These are phyloP conservation scores for Pseudocercospora vitis DNA, from an alignment of 2,329 filamentous ascomycete species.

Conservation along the genomic window DNA sequence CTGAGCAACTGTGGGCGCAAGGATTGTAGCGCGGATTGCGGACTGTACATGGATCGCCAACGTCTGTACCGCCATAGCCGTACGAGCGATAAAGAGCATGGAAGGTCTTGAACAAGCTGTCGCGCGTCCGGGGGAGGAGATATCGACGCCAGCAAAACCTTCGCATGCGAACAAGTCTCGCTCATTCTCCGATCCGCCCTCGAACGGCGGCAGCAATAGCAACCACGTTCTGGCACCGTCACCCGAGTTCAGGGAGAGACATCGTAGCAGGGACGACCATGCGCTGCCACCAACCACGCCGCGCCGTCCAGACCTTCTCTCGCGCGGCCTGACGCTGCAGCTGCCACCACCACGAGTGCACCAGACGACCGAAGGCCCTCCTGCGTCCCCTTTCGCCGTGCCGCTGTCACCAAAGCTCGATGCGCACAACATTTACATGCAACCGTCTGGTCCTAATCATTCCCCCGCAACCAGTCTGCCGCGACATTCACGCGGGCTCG, in stretches of 20 bases:
- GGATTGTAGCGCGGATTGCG: too few relatives aligned
- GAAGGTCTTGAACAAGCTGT: not conserved
- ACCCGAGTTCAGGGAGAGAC: constrained; percentile 44
- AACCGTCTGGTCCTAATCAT: constrained; percentile 16
- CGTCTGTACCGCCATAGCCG: not conserved
- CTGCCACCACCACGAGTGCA: constrained; percentile 52
- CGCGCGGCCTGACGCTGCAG: constrained; percentile 67
- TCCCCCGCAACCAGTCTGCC: constrained; percentile 86
- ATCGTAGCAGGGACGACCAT: constrained; percentile 45
- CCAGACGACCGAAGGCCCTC: constrained; percentile 43
- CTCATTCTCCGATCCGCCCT: constrained; percentile 45
- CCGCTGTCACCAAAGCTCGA: constrained; percentile 86
- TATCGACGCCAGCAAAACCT: not conserved
- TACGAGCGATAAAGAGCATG: not conserved
- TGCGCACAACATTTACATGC: constrained; percentile 75
- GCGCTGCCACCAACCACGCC: constrained; percentile 40
- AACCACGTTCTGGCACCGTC: constrained; percentile 48
- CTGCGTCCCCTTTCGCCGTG: constrained; percentile 42
- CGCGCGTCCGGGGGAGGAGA: not conserved
- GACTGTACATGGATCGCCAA: not conserved
- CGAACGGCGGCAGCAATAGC: constrained; percentile 41
- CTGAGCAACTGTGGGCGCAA: too few relatives aligned
- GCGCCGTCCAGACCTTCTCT: constrained; percentile 61
- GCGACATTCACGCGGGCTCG: constrained; percentile 81
- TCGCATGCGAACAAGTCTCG: constrained; percentile 36